Percentiles rank a stretch among this genome's conserved stretches.
Conservation (phyloP, 208 protist species). For the Tritrichomonas musculus region DNA sequence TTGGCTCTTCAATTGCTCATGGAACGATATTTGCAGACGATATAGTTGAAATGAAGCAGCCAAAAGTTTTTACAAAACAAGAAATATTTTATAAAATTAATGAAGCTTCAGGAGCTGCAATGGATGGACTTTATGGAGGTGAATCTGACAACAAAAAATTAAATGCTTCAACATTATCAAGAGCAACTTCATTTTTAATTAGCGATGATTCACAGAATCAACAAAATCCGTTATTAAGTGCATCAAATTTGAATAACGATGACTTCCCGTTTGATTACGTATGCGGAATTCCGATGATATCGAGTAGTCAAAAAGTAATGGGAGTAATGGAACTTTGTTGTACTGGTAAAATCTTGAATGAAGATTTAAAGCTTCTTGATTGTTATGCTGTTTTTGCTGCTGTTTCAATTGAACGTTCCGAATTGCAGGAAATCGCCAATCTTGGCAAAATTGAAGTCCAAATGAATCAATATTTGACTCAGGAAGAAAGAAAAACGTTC, state of each 20-base stretch:
- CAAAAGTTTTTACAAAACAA: neutral
- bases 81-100: neutral
- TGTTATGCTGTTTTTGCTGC: neutral
- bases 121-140: too few species aligned
- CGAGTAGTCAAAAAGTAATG: neutral
- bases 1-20: neutral
- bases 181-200: too few species aligned
- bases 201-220: too few species aligned
- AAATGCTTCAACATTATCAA: too few species aligned
- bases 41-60: neutral
- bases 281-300: neutral
- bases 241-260: neutral
- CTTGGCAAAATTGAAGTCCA: neutral
- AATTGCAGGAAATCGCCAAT: neutral
- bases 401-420: neutral
- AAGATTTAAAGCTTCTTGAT: constrained; percentile 15
- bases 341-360: neutral
- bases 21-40: neutral
- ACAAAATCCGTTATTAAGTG: neutral
- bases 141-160: too few species aligned
- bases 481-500: neutral
- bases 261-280: neutral
- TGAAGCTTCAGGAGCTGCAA: too few species aligned
- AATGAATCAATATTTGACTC: neutral
- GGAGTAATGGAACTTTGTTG: neutral